Conservation (phyloP, 1,284 basidiomycete genomes). For the Ganoderma sp. region DNA sequence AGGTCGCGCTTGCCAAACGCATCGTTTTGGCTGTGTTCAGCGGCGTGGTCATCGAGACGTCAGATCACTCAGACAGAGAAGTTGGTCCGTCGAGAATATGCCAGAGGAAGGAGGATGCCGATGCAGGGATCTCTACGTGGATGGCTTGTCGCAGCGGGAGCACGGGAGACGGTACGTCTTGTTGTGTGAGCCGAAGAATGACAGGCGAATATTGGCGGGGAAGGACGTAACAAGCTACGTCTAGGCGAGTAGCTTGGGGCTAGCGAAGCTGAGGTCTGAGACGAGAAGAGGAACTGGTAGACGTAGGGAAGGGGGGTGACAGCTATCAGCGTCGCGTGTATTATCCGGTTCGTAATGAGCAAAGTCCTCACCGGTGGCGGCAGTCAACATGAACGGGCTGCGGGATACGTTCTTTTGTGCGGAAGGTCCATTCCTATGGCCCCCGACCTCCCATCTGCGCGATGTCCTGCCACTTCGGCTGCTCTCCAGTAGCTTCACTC, state of each 20-base stretch:
- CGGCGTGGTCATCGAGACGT: conserved; percentile 11
- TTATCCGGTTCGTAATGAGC: background rate
- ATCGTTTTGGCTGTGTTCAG: conserved; percentile 5
- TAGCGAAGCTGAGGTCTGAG: background rate
- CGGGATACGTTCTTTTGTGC: background rate
- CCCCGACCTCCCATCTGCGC: too few species aligned
- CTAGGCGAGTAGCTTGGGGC: background rate
- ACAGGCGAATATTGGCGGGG: background rate
- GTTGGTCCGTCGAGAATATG: background rate
- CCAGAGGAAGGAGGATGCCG: conserved; percentile 9
- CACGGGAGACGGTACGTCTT: background rate
- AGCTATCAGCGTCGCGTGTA: background rate
- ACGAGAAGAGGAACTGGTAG: background rate
- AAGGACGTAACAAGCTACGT: conserved; percentile 9
- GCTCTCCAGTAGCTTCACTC: too few species aligned
- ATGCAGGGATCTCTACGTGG: conserved; percentile 2
- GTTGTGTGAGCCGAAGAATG: background rate
- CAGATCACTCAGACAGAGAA: background rate
- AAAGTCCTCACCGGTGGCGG: background rate
- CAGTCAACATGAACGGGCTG: background rate
- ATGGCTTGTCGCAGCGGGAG: background rate
- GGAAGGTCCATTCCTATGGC: too few species aligned
- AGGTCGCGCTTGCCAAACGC: conserved; percentile 5
- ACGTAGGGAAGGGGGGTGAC: background rate
- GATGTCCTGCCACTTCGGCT: too few species aligned